Base-by-base conservation (phyloP, 768 basidiomycete species). In the Russula griseocarnosa region DNA sequence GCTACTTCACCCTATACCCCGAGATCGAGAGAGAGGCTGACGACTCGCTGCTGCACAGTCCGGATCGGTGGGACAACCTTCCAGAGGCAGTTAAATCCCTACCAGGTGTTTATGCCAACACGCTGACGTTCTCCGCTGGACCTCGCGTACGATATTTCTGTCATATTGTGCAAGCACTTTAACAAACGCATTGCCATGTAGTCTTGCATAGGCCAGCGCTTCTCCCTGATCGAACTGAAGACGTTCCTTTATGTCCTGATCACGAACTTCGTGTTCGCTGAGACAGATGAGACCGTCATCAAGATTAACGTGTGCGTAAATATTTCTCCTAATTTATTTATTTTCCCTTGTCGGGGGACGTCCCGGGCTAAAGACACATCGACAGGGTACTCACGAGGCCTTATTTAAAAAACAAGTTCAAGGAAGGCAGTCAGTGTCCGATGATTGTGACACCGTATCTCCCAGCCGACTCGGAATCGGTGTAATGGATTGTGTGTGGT, bases 181-280 rank as follows among this genome's bases (percentile, higher is more conserved):
- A 46, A 62, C 38, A 30, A 57, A 46, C 18, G 14, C 32, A 30
- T 24, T n/a, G 2, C 13, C 7, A 9, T 3, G 18, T 58, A 93
- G 91, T 87, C 89, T 1, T 93, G 92, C 71, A 88, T 92, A 55
- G 91, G 91, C 3, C 79, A 88, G 76, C 83, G 86, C 26, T 91
- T 94, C 73, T 89, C 91, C 6, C 76, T 92, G 71, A 88, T 92
- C 59, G 90, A 94, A 76, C 86, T 91, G 67, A 93, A 93, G 75
- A 80, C 82, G 0, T 86, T 93, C 71, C 70, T 91, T 10, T 90
- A 84, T 69, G 79, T 85, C 55, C 78, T 93, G 24, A 67, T 93
- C 49, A 85, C 84, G 14, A 80, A 82, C 69, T 93, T 91, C 68
- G 77, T 74, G 7, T 92, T 98, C 63, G 88, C 86, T 0, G 80